Evolutionary conservation across 495 filamentous ascomycete genomes (phyloP), one percentile per base, ranked within the genome.

Genomic region (Pseudomonodictys pantanalensis): DNA sequence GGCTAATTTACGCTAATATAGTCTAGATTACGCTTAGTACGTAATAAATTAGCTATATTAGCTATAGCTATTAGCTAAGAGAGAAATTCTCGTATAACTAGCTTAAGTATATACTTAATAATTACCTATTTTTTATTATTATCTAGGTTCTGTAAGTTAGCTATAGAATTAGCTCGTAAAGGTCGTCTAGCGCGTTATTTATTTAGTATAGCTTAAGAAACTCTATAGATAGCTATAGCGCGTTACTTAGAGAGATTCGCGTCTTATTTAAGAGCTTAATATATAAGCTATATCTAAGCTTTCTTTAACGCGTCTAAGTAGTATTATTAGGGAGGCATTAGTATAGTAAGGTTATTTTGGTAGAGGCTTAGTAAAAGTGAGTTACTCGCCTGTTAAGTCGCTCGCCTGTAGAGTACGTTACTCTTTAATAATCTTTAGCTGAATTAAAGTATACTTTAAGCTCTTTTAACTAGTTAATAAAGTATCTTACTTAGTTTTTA

Each of bases 181-280:
- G 18, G 11, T 26, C 22, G 24, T 23, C 45, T 26, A 23, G 9
- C 10, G 26, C 10, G 24, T 52, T 33, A 52, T 33, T 52, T 10
- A 20, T 22, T 35, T 33, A 52, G 50, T 20, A 24, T 53, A 12
- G 10, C 30, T 46, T 56, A 32, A 47, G 52, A 26, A 9, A 56
- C 52, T 3, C 18, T 29, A 41, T 56, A 56, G 24, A 33, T 17
- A n/a, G 4, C 15, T 26, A 26, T 41, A 35, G 41, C 52, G 7
- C 4, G 15, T 47, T 24, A 41, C 22, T 20, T 3, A 10, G 15
- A 22, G 5, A 45, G 39, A 29, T 4, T 23, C 26, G 23, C 3
- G 41, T 46, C 26, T 6, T 17, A 25, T 56, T 45, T 33, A 35
- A 35, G 32, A 35, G 32, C 32, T 35, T 35, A 35, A 35, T 8